Evolutionary conservation across 495 filamentous ascomycete species (phyloP), one percentile per base, ranked within the genome.

Genomic region (Coniosporium apollinis): DNA sequence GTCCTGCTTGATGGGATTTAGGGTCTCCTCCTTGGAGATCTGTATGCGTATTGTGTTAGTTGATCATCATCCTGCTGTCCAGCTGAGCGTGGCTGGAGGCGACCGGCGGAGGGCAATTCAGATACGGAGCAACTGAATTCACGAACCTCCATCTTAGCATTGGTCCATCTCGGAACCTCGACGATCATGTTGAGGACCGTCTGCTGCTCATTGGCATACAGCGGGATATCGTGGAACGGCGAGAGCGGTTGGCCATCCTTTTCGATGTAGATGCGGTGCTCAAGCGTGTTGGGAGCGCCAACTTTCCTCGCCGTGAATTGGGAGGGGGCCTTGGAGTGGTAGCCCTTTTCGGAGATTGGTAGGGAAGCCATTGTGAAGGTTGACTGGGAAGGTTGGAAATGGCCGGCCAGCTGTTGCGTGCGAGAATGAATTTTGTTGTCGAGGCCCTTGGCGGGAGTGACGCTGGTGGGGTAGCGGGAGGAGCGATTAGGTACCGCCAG

Each of bases 101-200:
- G n/a, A n/a, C n/a, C n/a, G n/a, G n/a, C n/a, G n/a, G n/a, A n/a
- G n/a, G n/a, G n/a, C n/a, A n/a, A n/a, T n/a, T n/a, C n/a, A n/a
- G n/a, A n/a, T n/a, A n/a, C n/a, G n/a, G n/a, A 14, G 25, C 26
- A 32, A 35, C 33, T 9, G 8, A 11, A 25, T 21, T 11, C 5
- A 49, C 65, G 28, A 65, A 91, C 87, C 79, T 97, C 89, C 61
- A 85, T 76, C 76, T 99, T 99, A 48, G 79, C 91, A 65, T 99
- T 99, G 58, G 86, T 94, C 91, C 91, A 99, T 62, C 91, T 74
- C 29, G 91, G 91, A 51, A 96, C 94, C 74, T 96, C 91, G 42
- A 96, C 91, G 34, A 99, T 62, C 91, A 99, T 99, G 74, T 99
- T 99, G 50, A 96, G 70, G 51, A 99, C 59, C 48, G 76, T 91